Evolutionary conservation across 371 early-diverging fungal species (phyloP).

Genomic region (Circinella umbellata): DNA sequence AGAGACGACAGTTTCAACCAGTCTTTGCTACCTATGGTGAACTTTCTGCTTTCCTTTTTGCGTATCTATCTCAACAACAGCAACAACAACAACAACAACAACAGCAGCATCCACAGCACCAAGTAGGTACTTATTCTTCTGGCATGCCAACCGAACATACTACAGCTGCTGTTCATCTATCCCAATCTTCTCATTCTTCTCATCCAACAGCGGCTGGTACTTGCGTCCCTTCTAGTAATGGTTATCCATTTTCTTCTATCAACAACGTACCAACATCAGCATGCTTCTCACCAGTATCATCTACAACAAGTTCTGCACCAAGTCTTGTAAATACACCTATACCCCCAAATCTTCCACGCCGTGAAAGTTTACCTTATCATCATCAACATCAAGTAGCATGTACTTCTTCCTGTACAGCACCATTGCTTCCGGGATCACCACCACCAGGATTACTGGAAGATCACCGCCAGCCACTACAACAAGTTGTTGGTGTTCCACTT

Average conservation of each 20-base stretch:
- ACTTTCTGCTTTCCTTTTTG: slow-evolving; percentile 3
- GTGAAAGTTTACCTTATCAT: neutral
- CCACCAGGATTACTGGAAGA: neutral
- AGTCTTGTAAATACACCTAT: slow-evolving; percentile 4
- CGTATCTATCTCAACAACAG: neutral
- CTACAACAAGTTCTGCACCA: neutral
- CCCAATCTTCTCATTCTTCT: no score
- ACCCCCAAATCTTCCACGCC: neutral
- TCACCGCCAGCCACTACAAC: neutral
- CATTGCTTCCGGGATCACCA: neutral
- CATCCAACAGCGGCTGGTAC: no score
- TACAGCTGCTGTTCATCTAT: no score
- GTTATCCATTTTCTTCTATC: neutral
- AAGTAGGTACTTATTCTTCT: no score
- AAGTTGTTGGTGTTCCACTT: neutral
- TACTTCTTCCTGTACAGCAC: neutral
- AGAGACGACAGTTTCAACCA: slow-evolving; percentile 7
- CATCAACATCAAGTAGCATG: neutral
- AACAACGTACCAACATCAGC: no score
- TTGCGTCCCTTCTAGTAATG: no score
- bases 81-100: neutral
- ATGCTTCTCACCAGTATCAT: neutral
- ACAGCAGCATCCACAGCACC: no score
- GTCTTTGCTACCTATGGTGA: slow-evolving; percentile 1
- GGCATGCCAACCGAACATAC: no score